Evolutionary conservation across 2,329 filamentous ascomycete species (phyloP).

Genomic region (Rhynchosporium secalis): DNA sequence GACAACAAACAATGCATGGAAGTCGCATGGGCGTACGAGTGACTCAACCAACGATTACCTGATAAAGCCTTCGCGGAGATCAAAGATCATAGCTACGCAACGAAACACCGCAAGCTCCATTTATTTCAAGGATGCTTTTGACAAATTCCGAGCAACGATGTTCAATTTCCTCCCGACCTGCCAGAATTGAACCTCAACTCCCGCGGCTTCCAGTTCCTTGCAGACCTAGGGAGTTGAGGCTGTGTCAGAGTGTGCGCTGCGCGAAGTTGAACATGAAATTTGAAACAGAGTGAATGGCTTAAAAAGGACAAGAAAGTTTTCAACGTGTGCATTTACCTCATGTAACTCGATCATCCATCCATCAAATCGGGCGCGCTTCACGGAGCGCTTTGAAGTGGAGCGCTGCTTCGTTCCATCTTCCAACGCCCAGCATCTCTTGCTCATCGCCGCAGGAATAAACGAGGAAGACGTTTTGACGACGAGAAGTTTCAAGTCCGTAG

Average conservation of each 20-base stretch:
- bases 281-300: too few species aligned
- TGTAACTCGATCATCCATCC: neutral
- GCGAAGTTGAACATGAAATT: neutral
- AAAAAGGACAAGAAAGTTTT: too few species aligned
- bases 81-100: too few species aligned
- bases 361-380: neutral
- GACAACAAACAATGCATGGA: too few species aligned
- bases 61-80: too few species aligned
- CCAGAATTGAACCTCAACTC: neutral
- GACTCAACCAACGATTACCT: too few species aligned
- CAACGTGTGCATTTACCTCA: too few species aligned
- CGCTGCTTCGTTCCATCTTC: neutral
- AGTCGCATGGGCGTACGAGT: too few species aligned
- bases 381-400: neutral
- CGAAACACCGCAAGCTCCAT: too few species aligned
- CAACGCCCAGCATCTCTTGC: neutral
- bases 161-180: neutral
- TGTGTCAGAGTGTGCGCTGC: neutral
- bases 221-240: neutral
- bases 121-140: neutral
- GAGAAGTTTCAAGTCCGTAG: neutral
- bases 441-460: neutral
- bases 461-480: neutral
- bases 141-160: neutral
- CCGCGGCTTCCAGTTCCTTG: neutral